These are phyloP conservation scores for Aspergillus ostianus DNA, from an alignment of 495 filamentous ascomycete genomes.

Conservation along the genomic window DNA sequence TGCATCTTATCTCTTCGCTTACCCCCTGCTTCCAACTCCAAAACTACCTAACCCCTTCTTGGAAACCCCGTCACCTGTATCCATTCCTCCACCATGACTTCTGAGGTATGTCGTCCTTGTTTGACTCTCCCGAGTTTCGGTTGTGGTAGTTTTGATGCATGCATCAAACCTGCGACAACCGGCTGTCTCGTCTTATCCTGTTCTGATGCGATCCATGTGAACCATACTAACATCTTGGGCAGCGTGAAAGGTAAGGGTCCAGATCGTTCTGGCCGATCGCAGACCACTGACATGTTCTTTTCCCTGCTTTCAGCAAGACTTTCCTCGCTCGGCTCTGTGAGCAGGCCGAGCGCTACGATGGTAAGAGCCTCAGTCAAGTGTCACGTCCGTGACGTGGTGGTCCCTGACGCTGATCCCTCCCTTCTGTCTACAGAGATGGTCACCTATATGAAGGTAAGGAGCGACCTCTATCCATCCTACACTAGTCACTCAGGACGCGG, in stretches of 20 bases:
- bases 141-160: slow-evolving; percentile 3
- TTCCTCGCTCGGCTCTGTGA: slow-evolving; percentile 99
- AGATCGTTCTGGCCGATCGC: slow-evolving; percentile 20
- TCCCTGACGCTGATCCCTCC: slow-evolving; percentile 23
- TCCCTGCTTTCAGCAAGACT: slow-evolving; percentile 76
- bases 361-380: slow-evolving; percentile 48
- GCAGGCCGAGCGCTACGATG: slow-evolving; percentile 99
- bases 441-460: slow-evolving; percentile 94
- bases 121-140: slow-evolving; percentile 37
- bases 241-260: slow-evolving; percentile 80
- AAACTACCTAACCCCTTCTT: slow-evolving; percentile 1
- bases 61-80: slow-evolving; percentile 18
- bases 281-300: slow-evolving; percentile 30
- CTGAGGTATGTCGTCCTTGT: slow-evolving; percentile 44
- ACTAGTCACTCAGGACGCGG: slow-evolving; percentile 4
- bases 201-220: not conserved
- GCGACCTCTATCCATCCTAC: slow-evolving; percentile 8
- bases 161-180: not conserved
- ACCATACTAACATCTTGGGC: slow-evolving; percentile 30
- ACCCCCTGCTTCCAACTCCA: slow-evolving; percentile 4
- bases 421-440: slow-evolving; percentile 78
- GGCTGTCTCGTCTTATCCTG: slow-evolving; percentile 18
- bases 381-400: slow-evolving; percentile 1
- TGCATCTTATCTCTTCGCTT: slow-evolving; percentile 6
- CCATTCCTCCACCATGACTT: slow-evolving; percentile 39